Evolutionary conservation across 441 rosid genomes (phyloP).

Genomic region (Aleurites moluccanus): DNA sequence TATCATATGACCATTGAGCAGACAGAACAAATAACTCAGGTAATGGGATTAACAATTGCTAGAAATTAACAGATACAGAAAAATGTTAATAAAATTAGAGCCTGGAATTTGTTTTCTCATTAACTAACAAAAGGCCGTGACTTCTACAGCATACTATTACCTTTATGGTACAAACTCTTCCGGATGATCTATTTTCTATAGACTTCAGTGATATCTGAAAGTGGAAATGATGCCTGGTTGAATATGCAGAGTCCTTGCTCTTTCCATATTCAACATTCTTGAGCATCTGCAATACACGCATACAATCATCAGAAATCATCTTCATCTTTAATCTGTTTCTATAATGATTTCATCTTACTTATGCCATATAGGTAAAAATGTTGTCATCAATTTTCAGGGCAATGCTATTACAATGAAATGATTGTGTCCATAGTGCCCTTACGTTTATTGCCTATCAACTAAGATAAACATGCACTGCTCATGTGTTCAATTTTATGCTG

Average conservation of each 20-base stretch:
- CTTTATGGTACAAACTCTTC: conserved; percentile 9
- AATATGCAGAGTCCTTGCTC: background rate
- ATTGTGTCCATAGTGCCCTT: background rate
- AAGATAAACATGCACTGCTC: background rate
- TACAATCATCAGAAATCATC: background rate
- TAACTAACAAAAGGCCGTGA: background rate
- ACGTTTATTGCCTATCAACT: background rate
- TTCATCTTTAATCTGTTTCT: background rate
- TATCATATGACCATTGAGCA: background rate
- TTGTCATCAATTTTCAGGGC: background rate
- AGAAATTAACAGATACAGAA: background rate
- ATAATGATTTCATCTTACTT: background rate
- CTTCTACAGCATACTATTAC: background rate
- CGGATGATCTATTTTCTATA: background rate
- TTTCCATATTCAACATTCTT: conserved; percentile 15
- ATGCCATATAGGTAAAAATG: background rate
- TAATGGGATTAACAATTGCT: background rate
- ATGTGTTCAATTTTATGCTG: background rate
- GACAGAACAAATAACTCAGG: background rate
- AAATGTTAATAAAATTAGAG: background rate
- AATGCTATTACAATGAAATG: background rate
- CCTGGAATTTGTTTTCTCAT: background rate
- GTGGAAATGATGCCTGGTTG: background rate
- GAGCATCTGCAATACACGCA: conserved; percentile 19
- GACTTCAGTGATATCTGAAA: background rate